phyloP scores from a whole-genome alignment of 352 stramenopile genomes.

The Phytophthora megakarya region DNA sequence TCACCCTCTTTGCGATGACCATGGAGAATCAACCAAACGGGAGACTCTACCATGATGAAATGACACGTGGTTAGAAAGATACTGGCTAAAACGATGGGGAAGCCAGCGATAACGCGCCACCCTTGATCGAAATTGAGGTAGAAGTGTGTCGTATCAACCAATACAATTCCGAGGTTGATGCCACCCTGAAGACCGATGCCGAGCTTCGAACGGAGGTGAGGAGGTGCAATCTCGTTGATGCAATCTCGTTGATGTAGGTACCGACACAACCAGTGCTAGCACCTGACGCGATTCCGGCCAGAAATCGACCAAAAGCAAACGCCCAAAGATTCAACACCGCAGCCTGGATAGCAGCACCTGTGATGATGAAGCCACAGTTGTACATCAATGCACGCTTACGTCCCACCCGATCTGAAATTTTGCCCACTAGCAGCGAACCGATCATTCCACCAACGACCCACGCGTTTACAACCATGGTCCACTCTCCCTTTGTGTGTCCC shows the following conservation, averaged over 20 bases:
- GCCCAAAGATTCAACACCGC: conserved; percentile 40
- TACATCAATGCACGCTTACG: conserved; percentile 40
- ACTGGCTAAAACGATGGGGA: conserved; percentile 52
- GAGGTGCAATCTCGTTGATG: conserved; percentile 50
- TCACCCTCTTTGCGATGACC: conserved; percentile 33
- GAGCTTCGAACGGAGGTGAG: conserved; percentile 42
- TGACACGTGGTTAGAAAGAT: conserved; percentile 42
- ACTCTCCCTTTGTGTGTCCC: conserved; percentile 37
- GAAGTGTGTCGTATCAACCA: conserved; percentile 49
- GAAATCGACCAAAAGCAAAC: conserved; percentile 47
- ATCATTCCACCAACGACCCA: conserved; percentile 32
- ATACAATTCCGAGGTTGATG: conserved; percentile 43
- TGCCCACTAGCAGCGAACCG: background rate
- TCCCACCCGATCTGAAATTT: conserved; percentile 36
- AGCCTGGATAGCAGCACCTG: conserved; percentile 40
- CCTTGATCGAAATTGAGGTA: conserved; percentile 44
- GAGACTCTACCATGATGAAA: conserved; percentile 53
- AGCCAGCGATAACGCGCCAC: conserved; percentile 57
- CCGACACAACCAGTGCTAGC: conserved; percentile 37
- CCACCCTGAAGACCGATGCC: conserved; percentile 38
- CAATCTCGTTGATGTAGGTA: conserved; percentile 54
- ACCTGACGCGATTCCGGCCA: conserved; percentile 60
- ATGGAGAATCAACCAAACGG: conserved; percentile 48
- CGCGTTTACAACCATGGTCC: conserved; percentile 46
- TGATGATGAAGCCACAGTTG: conserved; percentile 50